Percentiles rank a stretch among this genome's conserved stretches.
These are phyloP conservation scores for Salix purpurea DNA, from an alignment of 345 rosid species.

Conservation along the genomic window DNA sequence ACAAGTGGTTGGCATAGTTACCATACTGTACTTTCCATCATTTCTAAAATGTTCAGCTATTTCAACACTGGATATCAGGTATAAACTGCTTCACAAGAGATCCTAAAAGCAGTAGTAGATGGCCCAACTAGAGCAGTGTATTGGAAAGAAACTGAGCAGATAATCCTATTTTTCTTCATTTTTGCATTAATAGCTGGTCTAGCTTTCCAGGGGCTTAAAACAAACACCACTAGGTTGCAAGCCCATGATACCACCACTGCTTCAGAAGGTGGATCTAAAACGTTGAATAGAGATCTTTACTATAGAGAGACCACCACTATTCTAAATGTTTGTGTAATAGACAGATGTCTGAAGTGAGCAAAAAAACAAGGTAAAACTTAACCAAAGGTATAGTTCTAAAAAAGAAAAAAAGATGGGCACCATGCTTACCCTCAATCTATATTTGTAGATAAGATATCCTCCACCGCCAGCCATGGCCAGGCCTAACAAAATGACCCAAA, in stretches of 20 bases:
- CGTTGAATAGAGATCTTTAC: background rate
- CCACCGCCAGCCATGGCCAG: constrained; percentile 79
- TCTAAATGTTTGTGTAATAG: background rate
- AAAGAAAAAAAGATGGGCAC: background rate
- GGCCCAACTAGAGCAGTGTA: background rate
- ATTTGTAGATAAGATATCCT: constrained; percentile 82
- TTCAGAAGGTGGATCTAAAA: background rate
- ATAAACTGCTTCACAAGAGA: background rate
- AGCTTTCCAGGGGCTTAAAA: background rate
- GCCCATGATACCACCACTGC: background rate
- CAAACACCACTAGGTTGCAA: background rate
- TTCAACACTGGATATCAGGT: background rate
- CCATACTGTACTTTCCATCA: background rate
- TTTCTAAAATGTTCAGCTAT: background rate
- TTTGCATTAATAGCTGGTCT: background rate
- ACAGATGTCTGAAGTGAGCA: background rate
- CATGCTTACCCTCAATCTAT: constrained; percentile 74
- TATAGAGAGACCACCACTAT: background rate
- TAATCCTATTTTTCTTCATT: background rate
- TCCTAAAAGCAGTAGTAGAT: background rate
- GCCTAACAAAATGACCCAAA: constrained; percentile 82
- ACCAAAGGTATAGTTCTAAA: background rate
- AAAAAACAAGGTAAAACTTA: too few relatives aligned
- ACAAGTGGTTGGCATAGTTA: background rate
- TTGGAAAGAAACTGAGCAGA: background rate